These are phyloP conservation scores for Imleria badia DNA, from an alignment of 768 basidiomycete genomes.

Conservation along the genomic window DNA sequence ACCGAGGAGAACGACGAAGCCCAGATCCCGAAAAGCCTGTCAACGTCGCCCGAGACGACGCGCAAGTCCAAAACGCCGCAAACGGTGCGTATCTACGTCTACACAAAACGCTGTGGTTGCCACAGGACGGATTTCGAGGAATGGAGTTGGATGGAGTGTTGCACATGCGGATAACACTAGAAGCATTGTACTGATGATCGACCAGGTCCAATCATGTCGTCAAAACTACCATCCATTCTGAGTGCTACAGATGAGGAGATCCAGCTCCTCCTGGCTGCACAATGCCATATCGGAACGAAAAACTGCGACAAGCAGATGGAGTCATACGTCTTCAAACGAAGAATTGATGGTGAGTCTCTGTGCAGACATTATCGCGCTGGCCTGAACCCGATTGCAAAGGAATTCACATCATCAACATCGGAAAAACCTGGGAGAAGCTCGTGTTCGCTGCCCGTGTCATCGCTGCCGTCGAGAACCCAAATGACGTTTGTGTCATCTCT, in stretches of 20 bases:
- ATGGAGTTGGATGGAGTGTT: conserved; percentile 38
- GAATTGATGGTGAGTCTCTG: conserved; percentile 78
- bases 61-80: conserved; percentile 35
- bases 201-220: conserved; percentile 52
- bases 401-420: conserved; percentile 96
- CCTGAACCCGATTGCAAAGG: conserved; percentile 47
- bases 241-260: conserved; percentile 98
- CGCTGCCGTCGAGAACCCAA: conserved; percentile 96
- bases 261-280: conserved; percentile 89
- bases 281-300: conserved; percentile 97
- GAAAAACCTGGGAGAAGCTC: conserved; percentile 99
- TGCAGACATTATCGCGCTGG: conserved; percentile 4
- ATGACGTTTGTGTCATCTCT: conserved; percentile 97
- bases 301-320: conserved; percentile 99
- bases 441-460: conserved; percentile 97
- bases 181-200: conserved; percentile 26
- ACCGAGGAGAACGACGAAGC: conserved; percentile 18
- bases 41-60: conserved; percentile 43
- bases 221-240: conserved; percentile 92
- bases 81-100: conserved; percentile 39
- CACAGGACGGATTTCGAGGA: conserved; percentile 3
- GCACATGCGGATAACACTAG: conserved; percentile 29
- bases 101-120: conserved; percentile 1
- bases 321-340: conserved; percentile 96
- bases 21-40: conserved; percentile 30